These are phyloP conservation scores for Biscogniauxia marginata DNA, from an alignment of 2,329 filamentous ascomycete genomes.

Conservation along the genomic window DNA sequence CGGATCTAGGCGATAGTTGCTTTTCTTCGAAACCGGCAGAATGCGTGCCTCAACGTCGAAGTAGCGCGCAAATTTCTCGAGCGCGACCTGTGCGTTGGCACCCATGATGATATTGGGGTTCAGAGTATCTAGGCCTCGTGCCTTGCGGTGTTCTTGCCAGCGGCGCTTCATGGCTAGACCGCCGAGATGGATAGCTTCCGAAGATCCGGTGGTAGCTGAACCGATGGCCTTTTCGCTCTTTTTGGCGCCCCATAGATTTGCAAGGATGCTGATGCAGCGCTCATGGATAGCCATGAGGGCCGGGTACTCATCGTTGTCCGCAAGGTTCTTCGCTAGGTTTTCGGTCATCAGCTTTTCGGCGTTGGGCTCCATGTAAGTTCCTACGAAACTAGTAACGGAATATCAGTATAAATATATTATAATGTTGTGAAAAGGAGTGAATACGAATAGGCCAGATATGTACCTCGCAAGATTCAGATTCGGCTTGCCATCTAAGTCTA, in stretches of 20 bases:
- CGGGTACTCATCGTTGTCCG: constrained; percentile 67
- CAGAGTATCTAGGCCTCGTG: constrained; percentile 59
- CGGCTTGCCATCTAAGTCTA: constrained; percentile 64
- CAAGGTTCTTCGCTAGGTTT: constrained; percentile 69
- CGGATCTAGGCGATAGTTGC: constrained; percentile 61
- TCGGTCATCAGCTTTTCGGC: constrained; percentile 64
- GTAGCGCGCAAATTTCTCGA: constrained; percentile 72
- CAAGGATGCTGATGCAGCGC: constrained; percentile 67
- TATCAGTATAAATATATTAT: constrained; percentile 15
- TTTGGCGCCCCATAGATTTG: constrained; percentile 63
- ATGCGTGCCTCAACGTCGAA: constrained; percentile 71
- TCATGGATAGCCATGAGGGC: constrained; percentile 59
- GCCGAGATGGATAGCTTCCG: constrained; percentile 69
- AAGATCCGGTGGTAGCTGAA: constrained; percentile 68
- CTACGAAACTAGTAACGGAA: constrained; percentile 54
- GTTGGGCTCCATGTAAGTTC: constrained; percentile 69
- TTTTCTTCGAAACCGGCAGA: constrained; percentile 60
- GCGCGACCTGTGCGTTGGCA: constrained; percentile 68
- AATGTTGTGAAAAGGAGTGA: no score
- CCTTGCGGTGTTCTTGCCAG: constrained; percentile 64
- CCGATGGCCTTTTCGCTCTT: constrained; percentile 64
- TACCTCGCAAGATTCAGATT: constrained; percentile 65
- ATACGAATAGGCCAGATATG: no score
- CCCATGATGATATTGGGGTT: constrained; percentile 76
- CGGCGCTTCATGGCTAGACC: constrained; percentile 73